phyloP scores from a whole-genome alignment of 2,329 filamentous ascomycete genomes.

The Penicillium frequentans region DNA sequence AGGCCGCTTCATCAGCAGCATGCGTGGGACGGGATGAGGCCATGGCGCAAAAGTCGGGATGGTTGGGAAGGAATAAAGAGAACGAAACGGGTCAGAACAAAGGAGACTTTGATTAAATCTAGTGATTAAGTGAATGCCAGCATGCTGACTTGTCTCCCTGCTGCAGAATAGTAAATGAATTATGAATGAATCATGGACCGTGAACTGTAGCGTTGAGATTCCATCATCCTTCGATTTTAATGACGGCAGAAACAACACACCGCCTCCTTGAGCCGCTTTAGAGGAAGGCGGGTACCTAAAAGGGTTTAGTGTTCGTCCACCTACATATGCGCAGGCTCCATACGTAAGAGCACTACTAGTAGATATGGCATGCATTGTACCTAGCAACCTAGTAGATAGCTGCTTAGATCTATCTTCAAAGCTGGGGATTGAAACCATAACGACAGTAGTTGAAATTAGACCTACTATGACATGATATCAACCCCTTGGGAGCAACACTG shows the following conservation, averaged over 20 bases:
- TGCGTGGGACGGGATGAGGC: conserved; percentile 1
- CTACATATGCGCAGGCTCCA: background rate
- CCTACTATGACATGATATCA: too few species aligned
- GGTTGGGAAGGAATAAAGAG: background rate
- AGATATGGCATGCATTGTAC: background rate
- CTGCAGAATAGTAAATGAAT: background rate
- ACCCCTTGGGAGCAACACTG: too few species aligned
- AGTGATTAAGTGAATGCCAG: background rate
- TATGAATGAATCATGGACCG: background rate
- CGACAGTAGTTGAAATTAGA: too few species aligned
- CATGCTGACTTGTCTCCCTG: background rate
- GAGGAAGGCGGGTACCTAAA: background rate
- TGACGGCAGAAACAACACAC: conserved; percentile 12
- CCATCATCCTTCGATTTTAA: background rate
- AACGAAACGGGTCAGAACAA: background rate
- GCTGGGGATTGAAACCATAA: too few species aligned
- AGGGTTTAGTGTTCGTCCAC: background rate
- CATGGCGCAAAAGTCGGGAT: conserved; percentile 1
- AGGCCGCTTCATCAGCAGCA: conserved; percentile 56
- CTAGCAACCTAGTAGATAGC: background rate
- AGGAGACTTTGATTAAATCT: background rate
- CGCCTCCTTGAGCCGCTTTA: conserved; percentile 8
- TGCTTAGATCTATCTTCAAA: too few species aligned
- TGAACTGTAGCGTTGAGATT: background rate
- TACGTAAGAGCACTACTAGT: background rate